Evolutionary conservation across 1,284 basidiomycete species (phyloP).

Genomic region (Leccinum huronense): DNA sequence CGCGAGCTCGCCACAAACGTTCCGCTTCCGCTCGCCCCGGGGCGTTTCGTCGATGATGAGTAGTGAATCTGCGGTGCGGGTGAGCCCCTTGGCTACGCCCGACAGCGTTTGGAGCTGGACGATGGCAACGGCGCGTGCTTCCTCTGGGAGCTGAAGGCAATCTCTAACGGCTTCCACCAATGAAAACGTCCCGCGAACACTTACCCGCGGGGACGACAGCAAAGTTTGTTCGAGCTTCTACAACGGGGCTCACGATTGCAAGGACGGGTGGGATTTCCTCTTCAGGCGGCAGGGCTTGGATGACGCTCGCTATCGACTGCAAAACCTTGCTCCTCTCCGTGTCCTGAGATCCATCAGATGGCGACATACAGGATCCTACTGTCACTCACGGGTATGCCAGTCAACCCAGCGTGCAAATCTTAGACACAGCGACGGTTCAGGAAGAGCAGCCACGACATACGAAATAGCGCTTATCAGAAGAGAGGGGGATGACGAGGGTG

Average conservation of each 20-base stretch:
- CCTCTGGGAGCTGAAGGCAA: slow-evolving; percentile 57
- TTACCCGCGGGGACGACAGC: slow-evolving; percentile 49
- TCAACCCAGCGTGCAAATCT: slow-evolving; percentile 73
- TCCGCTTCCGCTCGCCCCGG: slow-evolving; percentile 47
- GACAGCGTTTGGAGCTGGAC: slow-evolving; percentile 76
- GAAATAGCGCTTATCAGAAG: slow-evolving; percentile 41
- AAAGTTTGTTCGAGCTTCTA: slow-evolving; percentile 68
- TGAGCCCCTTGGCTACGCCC: slow-evolving; percentile 82
- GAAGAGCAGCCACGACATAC: slow-evolving; percentile 72
- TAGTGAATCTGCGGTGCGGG: slow-evolving; percentile 68
- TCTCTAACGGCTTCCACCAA: background rate
- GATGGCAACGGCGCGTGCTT: slow-evolving; percentile 58
- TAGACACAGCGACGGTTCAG: slow-evolving; percentile 63
- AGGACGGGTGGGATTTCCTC: slow-evolving; percentile 80
- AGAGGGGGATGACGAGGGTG: slow-evolving; percentile 33
- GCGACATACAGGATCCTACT: background rate
- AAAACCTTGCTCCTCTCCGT: slow-evolving; percentile 87
- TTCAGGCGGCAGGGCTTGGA: slow-evolving; percentile 77
- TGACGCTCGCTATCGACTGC: slow-evolving; percentile 86
- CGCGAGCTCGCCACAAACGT: slow-evolving; percentile 56
- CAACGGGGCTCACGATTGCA: slow-evolving; percentile 75
- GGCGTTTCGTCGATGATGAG: slow-evolving; percentile 61
- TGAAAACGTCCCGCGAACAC: slow-evolving; percentile 19
- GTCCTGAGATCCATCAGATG: slow-evolving; percentile 46
- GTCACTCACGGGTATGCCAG: slow-evolving; percentile 64